Evolutionary conservation across 306 rosid species (phyloP).

Genomic region (Styphnolobium japonicum): DNA sequence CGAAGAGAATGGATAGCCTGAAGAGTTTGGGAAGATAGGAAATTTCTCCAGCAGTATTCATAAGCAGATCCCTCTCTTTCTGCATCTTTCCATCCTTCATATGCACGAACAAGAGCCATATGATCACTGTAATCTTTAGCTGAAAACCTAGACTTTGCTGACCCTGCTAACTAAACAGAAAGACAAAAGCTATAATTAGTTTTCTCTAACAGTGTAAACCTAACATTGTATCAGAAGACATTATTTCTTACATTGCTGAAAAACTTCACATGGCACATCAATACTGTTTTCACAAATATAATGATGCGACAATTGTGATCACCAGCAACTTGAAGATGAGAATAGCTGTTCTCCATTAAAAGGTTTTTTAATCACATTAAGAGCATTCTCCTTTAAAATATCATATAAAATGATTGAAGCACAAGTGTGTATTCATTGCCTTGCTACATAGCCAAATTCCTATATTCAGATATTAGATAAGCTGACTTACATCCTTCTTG

Average conservation of each 20-base stretch:
- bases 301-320: background rate
- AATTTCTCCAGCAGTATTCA: conserved; percentile 98
- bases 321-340: conserved; percentile 7
- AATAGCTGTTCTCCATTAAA: background rate
- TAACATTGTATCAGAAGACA: background rate
- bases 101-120: conserved; percentile 99
- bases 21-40: conserved; percentile 94
- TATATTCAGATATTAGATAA: background rate
- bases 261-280: background rate
- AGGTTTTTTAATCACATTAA: background rate
- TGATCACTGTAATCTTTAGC: conserved; percentile 98
- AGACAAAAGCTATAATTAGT: conserved; percentile 16
- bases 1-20: conserved; percentile 97
- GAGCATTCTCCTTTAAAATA: background rate
- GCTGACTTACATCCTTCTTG: conserved; percentile 77
- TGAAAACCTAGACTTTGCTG: conserved; percentile 95
- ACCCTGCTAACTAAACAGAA: conserved; percentile 82
- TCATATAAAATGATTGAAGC: background rate
- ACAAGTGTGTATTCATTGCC: background rate
- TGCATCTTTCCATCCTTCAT: conserved; percentile 99
- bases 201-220: background rate
- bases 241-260: background rate
- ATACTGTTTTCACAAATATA: background rate
- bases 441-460: conserved; percentile 19
- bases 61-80: conserved; percentile 98